Evolutionary conservation across 192 early-diverging fungal genomes (phyloP), one percentile per base, ranked within the genome.

Genomic region (Backusella tuberculispora): DNA sequence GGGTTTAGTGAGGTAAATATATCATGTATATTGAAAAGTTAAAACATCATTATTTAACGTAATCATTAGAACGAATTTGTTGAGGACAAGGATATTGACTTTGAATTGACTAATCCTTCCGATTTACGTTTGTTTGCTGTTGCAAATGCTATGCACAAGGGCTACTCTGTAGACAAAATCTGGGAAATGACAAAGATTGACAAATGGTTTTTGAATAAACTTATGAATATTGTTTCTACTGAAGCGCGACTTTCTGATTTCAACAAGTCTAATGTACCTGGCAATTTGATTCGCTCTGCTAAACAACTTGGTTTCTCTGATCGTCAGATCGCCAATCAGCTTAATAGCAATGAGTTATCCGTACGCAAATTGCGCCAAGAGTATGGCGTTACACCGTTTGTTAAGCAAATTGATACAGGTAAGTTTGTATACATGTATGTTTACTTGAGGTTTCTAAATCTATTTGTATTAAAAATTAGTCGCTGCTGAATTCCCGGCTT

Each of bases 251-350:
- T 95, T 40, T 71, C 67, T 53, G 83, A 82, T 14, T 90, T 90
- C 74, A 88, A 89, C 34, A 83, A 89, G 56, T 72, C 75, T 6
- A 91, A 88, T 63, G 50, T 99, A 44, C 89, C 90, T 24, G 74
- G 76, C 4, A 67, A 74, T 26, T 63, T 90, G 65, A 75, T 97
- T 41, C 85, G 85, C 44, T 78, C 87, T 26, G 94, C 95, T 77
- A 99, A 99, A 86, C 94, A 96, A 85, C 89, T 96, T 74, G 98
- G 98, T 34, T 98, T 99, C 87, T 98, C 97, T 40, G 97, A 98
- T 88, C 85, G 89, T 24, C 95, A 96, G 79, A 91, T 95, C 81
- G 95, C 91, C 40, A 79, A 37, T 42, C 71, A 81, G 53, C 80
- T 92, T 69, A 88, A 86, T 73, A 94, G 91, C 76, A 93, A 94